Evolutionary conservation across 306 rosid species (phyloP).

Genomic region (Leucaena leucocephala): DNA sequence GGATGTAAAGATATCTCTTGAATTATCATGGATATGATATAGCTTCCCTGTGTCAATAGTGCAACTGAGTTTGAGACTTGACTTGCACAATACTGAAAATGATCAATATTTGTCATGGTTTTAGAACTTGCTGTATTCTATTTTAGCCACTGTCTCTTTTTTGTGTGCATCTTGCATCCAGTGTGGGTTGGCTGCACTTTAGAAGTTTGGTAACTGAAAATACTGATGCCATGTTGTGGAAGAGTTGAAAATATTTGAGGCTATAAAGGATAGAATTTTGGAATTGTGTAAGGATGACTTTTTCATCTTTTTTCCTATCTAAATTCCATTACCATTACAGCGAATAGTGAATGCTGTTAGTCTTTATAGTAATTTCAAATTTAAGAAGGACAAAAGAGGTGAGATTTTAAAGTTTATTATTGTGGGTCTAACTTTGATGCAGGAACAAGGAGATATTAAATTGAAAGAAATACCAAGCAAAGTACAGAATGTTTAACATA

Average conservation of each 20-base stretch:
- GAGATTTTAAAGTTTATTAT: too few relatives aligned
- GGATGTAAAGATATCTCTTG: background rate
- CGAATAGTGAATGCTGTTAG: background rate
- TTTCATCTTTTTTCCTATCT: background rate
- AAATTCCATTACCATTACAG: background rate
- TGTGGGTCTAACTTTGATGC: slow-evolving; percentile 29
- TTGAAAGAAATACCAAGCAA: slow-evolving; percentile 76
- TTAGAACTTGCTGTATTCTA: background rate
- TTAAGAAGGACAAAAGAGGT: background rate
- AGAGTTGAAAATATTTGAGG: background rate
- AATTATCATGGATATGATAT: background rate
- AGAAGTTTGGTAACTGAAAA: background rate
- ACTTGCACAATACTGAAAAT: too few relatives aligned
- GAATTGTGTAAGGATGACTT: too few relatives aligned
- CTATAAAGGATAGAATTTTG: background rate
- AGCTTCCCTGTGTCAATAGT: too few relatives aligned
- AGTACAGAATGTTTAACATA: slow-evolving; percentile 70
- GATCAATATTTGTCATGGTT: too few relatives aligned
- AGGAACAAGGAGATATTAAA: slow-evolving; percentile 76
- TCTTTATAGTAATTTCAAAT: background rate
- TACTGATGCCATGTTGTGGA: background rate
- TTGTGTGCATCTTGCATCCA: background rate
- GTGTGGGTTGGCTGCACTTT: background rate
- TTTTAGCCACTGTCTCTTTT: background rate
- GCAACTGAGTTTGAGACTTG: too few relatives aligned